phyloP scores from a whole-genome alignment of 495 filamentous ascomycete species.

The Aspergillus baeticus region DNA sequence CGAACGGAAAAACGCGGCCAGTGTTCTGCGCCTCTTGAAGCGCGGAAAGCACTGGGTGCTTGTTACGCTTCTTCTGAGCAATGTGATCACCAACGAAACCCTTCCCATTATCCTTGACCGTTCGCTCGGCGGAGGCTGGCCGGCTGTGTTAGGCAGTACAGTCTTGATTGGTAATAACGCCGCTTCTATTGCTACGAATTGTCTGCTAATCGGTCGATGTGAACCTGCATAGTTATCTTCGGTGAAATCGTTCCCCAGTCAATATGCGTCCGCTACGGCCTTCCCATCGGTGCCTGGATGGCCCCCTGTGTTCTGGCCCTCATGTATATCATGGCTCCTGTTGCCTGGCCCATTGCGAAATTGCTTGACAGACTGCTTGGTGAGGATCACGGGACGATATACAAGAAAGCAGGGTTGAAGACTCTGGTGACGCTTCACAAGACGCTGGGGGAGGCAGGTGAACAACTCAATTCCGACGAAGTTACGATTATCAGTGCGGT shows the following conservation, averaged over 20 bases:
- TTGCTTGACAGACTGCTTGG: slow-evolving; percentile 85
- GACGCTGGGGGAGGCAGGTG: slow-evolving; percentile 78
- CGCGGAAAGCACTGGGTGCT: slow-evolving; percentile 98
- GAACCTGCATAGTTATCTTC: slow-evolving; percentile 73
- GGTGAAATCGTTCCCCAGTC: slow-evolving; percentile 95
- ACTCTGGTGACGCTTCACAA: slow-evolving; percentile 92
- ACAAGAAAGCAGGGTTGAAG: slow-evolving; percentile 92
- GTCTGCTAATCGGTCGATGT: slow-evolving; percentile 18
- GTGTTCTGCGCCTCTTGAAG: slow-evolving; percentile 76
- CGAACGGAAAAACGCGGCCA: slow-evolving; percentile 78
- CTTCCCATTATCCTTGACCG: slow-evolving; percentile 93
- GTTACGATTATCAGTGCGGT: slow-evolving; percentile 98
- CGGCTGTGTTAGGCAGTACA: slow-evolving; percentile 89
- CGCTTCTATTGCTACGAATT: not conserved
- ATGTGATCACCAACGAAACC: slow-evolving; percentile 98
- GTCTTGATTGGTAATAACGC: slow-evolving; percentile 76
- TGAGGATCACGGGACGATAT: slow-evolving; percentile 89
- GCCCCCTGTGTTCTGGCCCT: slow-evolving; percentile 81
- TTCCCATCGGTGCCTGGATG: slow-evolving; percentile 96
- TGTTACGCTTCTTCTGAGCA: slow-evolving; percentile 88
- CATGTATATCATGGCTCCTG: slow-evolving; percentile 86
- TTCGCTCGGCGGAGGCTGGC: slow-evolving; percentile 90
- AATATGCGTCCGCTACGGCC: slow-evolving; percentile 91
- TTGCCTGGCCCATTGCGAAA: slow-evolving; percentile 89
- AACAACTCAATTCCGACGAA: slow-evolving; percentile 94